A percentile compares a stretch with the other conserved stretches of the same genome.
These are phyloP conservation scores for Pythium phragmiticola DNA, from an alignment of 352 stramenopile species.

Conservation along the genomic window DNA sequence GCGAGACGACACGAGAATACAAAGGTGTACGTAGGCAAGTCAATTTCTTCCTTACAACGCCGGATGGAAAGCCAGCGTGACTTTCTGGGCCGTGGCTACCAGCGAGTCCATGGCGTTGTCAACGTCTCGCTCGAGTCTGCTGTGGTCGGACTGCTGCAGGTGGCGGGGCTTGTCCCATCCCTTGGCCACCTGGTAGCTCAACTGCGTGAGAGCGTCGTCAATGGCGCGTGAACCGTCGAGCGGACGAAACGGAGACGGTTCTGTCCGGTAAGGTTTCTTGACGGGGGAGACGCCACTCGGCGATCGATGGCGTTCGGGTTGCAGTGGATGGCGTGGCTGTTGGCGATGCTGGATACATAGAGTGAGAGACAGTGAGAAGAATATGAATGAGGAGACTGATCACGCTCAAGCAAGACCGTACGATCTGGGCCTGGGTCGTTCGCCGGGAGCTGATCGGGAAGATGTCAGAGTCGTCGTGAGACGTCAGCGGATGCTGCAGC, in stretches of 20 bases:
- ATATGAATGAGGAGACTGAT: not conserved
- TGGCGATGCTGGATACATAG: constrained; percentile 43
- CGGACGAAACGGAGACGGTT: constrained; percentile 16
- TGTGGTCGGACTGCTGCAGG: not conserved
- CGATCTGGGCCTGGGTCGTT: constrained; percentile 49
- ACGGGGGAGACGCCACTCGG: constrained; percentile 3
- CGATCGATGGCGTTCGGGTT: constrained; percentile 11
- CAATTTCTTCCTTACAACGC: constrained; percentile 1
- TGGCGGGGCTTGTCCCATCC: constrained; percentile 5
- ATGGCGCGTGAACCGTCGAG: constrained; percentile 39
- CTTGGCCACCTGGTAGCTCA: constrained; percentile 55
- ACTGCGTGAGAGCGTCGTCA: constrained; percentile 56
- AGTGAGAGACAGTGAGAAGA: not conserved
- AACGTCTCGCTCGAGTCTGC: constrained; percentile 29
- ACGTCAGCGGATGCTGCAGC: constrained; percentile 73
- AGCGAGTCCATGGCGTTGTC: constrained; percentile 56
- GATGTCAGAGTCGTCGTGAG: constrained; percentile 70
- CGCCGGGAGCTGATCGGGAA: constrained; percentile 45
- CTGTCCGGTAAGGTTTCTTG: constrained; percentile 18
- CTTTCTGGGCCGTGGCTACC: constrained; percentile 62
- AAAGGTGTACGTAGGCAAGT: not conserved
- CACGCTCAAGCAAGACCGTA: constrained; percentile 18
- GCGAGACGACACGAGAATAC: not conserved
- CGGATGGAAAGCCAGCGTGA: constrained; percentile 47
- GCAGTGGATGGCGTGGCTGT: constrained; percentile 34